Base-by-base conservation (phyloP, 169 alveolate species). In the Besnoitia besnoiti region DNA sequence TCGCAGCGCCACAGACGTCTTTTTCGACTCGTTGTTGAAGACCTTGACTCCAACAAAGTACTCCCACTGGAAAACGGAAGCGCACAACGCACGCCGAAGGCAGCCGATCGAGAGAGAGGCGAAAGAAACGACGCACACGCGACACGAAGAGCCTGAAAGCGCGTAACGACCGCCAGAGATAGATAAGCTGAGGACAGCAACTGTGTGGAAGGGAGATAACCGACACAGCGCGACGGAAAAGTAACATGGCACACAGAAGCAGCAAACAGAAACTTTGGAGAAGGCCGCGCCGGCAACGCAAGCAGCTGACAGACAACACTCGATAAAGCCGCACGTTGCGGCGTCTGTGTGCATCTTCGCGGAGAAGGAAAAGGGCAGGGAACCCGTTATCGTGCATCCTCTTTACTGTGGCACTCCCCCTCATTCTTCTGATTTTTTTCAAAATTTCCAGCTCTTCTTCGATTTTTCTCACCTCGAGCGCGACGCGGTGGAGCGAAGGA, bases 1-100 rank as follows among this genome's bases (percentile, higher is more conserved):
- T 50, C 49, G 73, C 89, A 92, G 46, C 51, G 51, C 49, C 30
- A 92, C 49, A 12, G 92, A 85, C 61, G 39, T 62, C 59, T 39
- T 55, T 37, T 51, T 16, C 3, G 92, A 75, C 49, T 50, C 82
- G 82, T 76, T 85, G 85, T 76, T 46, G 87, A 92, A 92, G 37
- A 92, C 94, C 55, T 92, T 47, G 37, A 92, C 76, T 16, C 94
- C 94, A 27, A 46, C 75, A 40, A 90, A 90, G 49, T 76, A 89
- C n/a, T 73, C 90, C 90, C 92, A 75, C 94, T 92, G 92, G 47
- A 82, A 33, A 82, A 80, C 16, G 42, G 67, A 47, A 12, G 35
- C 47, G 42, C 12, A 80, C 62, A 80, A 39, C 40, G 30, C 16
- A n/a, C 39, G 62, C 39, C 39, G 37, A n/a, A 35, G 44, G 42